These are phyloP conservation scores for Scenedesmus sp. DNA, from an alignment of 163 green algal genomes.

Conservation along the genomic window DNA sequence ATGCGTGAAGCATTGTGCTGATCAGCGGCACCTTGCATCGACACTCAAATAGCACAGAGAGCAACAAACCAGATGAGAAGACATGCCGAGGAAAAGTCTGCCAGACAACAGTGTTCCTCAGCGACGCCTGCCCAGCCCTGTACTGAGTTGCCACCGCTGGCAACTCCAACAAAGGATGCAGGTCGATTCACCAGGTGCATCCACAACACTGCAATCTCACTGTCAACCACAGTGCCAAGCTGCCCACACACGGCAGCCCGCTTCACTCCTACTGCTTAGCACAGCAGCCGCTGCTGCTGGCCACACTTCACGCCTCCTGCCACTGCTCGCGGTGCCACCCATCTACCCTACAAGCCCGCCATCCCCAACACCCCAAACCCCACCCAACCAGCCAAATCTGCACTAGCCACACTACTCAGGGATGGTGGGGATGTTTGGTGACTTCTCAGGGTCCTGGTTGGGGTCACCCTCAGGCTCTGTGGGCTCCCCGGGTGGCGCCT, in stretches of 20 bases:
- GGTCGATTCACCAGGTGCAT: too few relatives aligned
- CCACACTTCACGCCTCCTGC: background rate
- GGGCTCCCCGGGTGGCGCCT: slow-evolving; percentile 84
- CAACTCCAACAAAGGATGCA: too few relatives aligned
- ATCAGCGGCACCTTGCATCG: too few relatives aligned
- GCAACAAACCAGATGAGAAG: too few relatives aligned
- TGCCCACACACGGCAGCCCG: background rate
- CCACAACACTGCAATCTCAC: too few relatives aligned
- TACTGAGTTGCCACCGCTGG: too few relatives aligned
- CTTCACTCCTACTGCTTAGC: background rate
- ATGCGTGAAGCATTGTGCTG: too few relatives aligned
- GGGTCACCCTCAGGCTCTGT: slow-evolving; percentile 72
- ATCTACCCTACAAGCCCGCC: background rate
- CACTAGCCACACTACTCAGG: slow-evolving; percentile 49
- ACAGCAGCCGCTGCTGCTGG: background rate
- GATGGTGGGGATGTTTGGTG: slow-evolving; percentile 64
- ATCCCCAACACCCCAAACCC: background rate
- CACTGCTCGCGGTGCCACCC: background rate
- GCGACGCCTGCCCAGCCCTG: too few relatives aligned
- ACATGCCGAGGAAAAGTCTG: too few relatives aligned
- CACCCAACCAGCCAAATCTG: background rate
- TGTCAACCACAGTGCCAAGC: too few relatives aligned
- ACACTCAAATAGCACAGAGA: too few relatives aligned
- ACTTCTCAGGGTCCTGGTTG: slow-evolving; percentile 72
- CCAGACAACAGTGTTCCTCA: too few relatives aligned